Percentiles rank a stretch among this genome's conserved stretches.
phyloP scores from a whole-genome alignment of 805 yeast genomes.

The Saturnispora mendoncae region DNA sequence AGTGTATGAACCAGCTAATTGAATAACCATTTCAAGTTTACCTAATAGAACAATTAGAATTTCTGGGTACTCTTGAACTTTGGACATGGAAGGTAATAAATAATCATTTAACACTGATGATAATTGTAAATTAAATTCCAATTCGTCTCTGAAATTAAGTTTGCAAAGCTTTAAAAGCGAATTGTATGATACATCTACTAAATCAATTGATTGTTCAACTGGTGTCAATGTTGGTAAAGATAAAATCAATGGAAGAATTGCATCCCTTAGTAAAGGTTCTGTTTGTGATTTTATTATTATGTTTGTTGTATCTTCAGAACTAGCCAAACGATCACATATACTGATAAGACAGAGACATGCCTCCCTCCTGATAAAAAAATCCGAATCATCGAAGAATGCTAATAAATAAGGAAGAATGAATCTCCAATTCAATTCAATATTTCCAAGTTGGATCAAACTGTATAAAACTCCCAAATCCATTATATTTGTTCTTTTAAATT shows the following conservation, averaged over 20 bases:
- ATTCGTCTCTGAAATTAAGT: slow-evolving; percentile 7
- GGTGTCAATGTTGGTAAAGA: slow-evolving; percentile 27
- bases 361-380: slow-evolving; percentile 19
- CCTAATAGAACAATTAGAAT: slow-evolving; percentile 15
- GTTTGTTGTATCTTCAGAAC: slow-evolving; percentile 8
- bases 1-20: slow-evolving; percentile 16
- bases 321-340: slow-evolving; percentile 11
- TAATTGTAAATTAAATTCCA: slow-evolving; percentile 13
- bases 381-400: slow-evolving; percentile 24
- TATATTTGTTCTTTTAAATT: slow-evolving; percentile 16
- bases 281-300: slow-evolving; percentile 21
- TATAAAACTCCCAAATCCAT: slow-evolving; percentile 8
- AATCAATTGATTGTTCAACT: slow-evolving; percentile 13
- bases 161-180: slow-evolving; percentile 15
- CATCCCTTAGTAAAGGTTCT: slow-evolving; percentile 17
- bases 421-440: slow-evolving; percentile 22
- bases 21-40: slow-evolving; percentile 11
- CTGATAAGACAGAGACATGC: slow-evolving; percentile 13
- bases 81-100: slow-evolving; percentile 22
- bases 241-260: slow-evolving; percentile 23
- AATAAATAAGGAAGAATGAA: slow-evolving; percentile 22
- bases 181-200: slow-evolving; percentile 21
- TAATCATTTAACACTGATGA: slow-evolving; percentile 21
- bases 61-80: slow-evolving; percentile 21
- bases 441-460: background rate